Conservation (phyloP, 2,329 filamentous ascomycete species). For the Fusarium sp. region DNA sequence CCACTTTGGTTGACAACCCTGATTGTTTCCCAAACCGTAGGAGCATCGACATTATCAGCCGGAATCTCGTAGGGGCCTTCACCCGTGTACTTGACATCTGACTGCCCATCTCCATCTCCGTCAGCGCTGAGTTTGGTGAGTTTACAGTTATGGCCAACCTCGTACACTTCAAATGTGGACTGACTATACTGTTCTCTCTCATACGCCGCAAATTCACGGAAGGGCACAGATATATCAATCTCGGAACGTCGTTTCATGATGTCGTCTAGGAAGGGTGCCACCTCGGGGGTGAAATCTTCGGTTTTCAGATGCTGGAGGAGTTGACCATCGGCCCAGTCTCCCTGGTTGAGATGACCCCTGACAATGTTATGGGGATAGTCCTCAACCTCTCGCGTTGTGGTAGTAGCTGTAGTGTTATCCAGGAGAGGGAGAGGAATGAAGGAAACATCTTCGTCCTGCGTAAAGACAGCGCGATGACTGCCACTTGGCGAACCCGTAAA, state of each 20-base stretch:
- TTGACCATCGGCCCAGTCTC: conserved; percentile 53
- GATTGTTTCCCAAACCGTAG: conserved; percentile 55
- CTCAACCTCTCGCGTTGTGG: conserved; percentile 15
- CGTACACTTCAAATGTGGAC: conserved; percentile 67
- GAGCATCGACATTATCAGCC: conserved; percentile 51
- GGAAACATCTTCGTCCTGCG: conserved; percentile 46
- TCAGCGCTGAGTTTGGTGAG: conserved; percentile 49
- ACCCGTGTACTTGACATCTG: conserved; percentile 42
- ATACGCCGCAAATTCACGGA: conserved; percentile 50
- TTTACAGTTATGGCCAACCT: conserved; percentile 59
- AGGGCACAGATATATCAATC: conserved; percentile 46
- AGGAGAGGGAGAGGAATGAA: conserved; percentile 50
- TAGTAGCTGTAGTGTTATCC: conserved; percentile 6
- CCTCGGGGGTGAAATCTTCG: conserved; percentile 55
- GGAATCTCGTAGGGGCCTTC: conserved; percentile 40
- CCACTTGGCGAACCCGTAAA: conserved; percentile 39
- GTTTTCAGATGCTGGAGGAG: conserved; percentile 55
- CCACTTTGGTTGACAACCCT: conserved; percentile 51
- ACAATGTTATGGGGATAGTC: conserved; percentile 32
- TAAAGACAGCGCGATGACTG: conserved; percentile 29
- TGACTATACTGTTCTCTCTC: conserved; percentile 56
- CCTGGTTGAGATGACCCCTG: conserved; percentile 29
- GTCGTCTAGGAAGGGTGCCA: conserved; percentile 52
- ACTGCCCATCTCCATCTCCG: conserved; percentile 38
- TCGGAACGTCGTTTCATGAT: conserved; percentile 49